Base-by-base conservation (phyloP, 129 eudicot genomes). In the Logfia minima region DNA sequence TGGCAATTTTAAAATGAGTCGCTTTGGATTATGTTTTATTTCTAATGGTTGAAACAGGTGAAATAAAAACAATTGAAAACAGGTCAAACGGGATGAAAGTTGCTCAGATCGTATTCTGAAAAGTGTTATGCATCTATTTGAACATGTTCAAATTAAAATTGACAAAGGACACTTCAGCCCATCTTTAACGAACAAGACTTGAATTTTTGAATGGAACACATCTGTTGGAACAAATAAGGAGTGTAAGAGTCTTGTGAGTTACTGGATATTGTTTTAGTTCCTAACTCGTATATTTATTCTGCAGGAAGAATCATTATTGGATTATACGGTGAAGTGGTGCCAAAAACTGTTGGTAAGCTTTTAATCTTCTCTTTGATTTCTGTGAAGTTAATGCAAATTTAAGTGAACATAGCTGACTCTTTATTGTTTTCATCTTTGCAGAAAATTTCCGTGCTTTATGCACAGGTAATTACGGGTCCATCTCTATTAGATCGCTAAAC, bases 281-380 rank as follows among this genome's bases (percentile, higher is more conserved):
- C 66, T 68, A 39, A 39, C 51, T 39, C 11, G 2, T 56, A 23
- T 22, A 26, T 13, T 61, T 60, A 28, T 59, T 19, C 55, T 75
- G 78, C 92, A 93, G 98, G 98, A 82, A 88, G 98, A 83, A 93
- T 93, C 23, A 84, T 89, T 56, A 84, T 93, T 59, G 98, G 97
- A 81, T 87, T 93, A 77, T 93, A 85, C 79, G 97, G 97, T 8
- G 85, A 86, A 66, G 95, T 84, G 75, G 96, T 90, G 45, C 98
- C 97, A 37, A 93, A 88, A 84, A 88, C 98, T 45, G 85, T 81
- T 55, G 98, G 98, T 88, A 84, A 78, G 85, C 60, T 60, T 74
- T 34, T 4, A 62, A 67, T 4, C 26, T 52, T 24, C 43, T 81
- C 9, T 51, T 51, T 76, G 28, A n/a, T 58, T n/a, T 58, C 16